Evolutionary conservation across 1,139 yeast genomes (phyloP).

Genomic region (Saccharomyces hybrid): DNA sequence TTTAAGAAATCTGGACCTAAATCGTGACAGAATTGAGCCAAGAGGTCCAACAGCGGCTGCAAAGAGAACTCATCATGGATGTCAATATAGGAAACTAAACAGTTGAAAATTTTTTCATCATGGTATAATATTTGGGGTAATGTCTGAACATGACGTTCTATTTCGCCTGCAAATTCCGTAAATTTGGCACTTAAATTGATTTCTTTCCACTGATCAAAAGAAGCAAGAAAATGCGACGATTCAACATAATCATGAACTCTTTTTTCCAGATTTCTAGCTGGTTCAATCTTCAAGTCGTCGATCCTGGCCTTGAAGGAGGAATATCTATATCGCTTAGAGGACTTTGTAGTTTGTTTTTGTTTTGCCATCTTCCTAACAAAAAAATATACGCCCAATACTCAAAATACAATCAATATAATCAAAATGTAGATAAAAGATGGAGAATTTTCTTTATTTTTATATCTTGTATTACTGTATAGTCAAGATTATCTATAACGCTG

Average conservation of each 20-base stretch:
- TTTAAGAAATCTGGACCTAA: conserved; percentile 84
- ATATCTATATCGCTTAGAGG: conserved; percentile 55
- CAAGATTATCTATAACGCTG: not conserved
- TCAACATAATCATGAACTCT: conserved; percentile 67
- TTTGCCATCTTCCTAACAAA: not conserved
- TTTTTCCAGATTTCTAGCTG: conserved; percentile 54
- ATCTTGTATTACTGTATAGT: not conserved
- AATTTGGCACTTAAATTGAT: conserved; percentile 72
- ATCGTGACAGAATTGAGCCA: conserved; percentile 86
- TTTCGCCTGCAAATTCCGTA: conserved; percentile 51
- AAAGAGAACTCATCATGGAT: conserved; percentile 61
- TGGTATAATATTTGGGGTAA: conserved; percentile 77
- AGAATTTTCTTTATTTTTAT: not conserved
- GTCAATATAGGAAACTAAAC: conserved; percentile 44
- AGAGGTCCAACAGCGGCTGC: conserved; percentile 73
- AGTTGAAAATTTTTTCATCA: conserved; percentile 51
- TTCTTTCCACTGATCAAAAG: conserved; percentile 83
- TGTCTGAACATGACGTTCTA: conserved; percentile 53
- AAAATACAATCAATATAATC: not conserved
- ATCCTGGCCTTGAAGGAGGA: conserved; percentile 76
- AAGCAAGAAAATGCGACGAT: conserved; percentile 68
- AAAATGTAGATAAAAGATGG: not conserved
- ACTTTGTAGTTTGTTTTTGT: conserved; percentile 42
- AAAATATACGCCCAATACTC: not conserved
- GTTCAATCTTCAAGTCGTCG: conserved; percentile 80